Evolutionary conservation across 306 rosid species (phyloP).

Genomic region (Lathyrus sativus): DNA sequence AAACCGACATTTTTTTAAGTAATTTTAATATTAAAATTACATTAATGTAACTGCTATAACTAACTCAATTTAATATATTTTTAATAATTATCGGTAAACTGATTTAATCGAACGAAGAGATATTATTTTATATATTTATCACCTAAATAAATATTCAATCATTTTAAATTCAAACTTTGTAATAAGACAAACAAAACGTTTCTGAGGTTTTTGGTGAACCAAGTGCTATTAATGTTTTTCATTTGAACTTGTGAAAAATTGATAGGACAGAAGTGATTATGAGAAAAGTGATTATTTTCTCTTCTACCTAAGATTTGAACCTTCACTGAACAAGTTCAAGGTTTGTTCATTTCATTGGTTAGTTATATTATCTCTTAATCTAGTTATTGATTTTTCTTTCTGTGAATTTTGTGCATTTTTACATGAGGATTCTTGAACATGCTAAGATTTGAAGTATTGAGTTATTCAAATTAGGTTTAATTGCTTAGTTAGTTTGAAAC

Average conservation of each 20-base stretch:
- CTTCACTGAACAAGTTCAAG: slow-evolving; percentile 15
- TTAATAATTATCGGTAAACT: too few relatives aligned
- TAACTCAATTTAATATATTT: too few relatives aligned
- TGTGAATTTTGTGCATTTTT: not conserved
- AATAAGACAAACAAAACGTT: not conserved
- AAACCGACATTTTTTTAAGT: not conserved
- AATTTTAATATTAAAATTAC: too few relatives aligned
- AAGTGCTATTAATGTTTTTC: not conserved
- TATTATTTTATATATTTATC: too few relatives aligned
- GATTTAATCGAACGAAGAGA: too few relatives aligned
- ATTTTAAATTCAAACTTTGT: not conserved
- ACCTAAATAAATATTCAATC: not conserved
- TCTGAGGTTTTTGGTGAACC: not conserved
- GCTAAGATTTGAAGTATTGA: not conserved
- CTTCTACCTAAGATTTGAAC: slow-evolving; percentile 15
- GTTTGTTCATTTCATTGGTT: slow-evolving; percentile 20
- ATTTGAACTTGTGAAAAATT: not conserved
- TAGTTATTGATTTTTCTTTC: not conserved
- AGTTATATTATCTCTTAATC: slow-evolving; percentile 9
- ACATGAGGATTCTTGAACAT: not conserved
- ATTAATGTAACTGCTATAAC: too few relatives aligned
- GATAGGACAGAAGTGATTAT: slow-evolving; percentile 10
- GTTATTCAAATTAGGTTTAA: not conserved
- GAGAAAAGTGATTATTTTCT: slow-evolving; percentile 5
- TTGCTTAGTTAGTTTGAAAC: not conserved